Conservation (phyloP, 768 basidiomycete genomes). For the Phylloporus rhodoxanthus region DNA sequence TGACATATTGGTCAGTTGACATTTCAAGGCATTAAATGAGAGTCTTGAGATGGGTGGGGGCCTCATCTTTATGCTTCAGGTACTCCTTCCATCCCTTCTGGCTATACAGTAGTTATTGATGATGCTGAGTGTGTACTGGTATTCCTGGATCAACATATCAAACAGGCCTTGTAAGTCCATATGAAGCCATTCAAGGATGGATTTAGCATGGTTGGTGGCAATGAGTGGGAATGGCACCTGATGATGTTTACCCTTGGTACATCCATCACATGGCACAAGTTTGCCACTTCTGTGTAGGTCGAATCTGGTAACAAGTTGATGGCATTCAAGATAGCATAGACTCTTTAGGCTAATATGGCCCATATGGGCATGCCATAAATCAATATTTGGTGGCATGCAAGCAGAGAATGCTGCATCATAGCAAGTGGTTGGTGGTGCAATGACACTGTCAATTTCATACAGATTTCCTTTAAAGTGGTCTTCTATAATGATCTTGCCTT, state of each 20-base stretch:
- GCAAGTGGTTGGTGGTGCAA: not conserved
- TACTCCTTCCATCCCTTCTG: slow-evolving; percentile 11
- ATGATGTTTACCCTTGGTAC: slow-evolving; percentile 9
- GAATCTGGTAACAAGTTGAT: slow-evolving; percentile 5
- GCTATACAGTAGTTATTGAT: slow-evolving; percentile 7
- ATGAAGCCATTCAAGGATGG: not conserved
- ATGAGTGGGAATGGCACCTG: slow-evolving; percentile 1
- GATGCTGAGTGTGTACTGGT: not conserved
- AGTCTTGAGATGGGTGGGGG: not conserved
- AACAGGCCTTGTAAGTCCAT: slow-evolving; percentile 1
- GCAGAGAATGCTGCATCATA: not conserved
- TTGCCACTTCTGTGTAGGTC: slow-evolving; percentile 2
- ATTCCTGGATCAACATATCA: slow-evolving; percentile 2
- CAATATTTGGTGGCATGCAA: not conserved
- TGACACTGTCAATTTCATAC: slow-evolving; percentile 7
- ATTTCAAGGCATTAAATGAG: slow-evolving; percentile 1
- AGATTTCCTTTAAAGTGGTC: slow-evolving; percentile 3
- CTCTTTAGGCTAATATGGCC: slow-evolving; percentile 8
- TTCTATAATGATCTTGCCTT: slow-evolving; percentile 5
- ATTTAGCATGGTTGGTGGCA: not conserved
- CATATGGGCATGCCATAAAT: slow-evolving; percentile 7
- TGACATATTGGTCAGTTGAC: not conserved
- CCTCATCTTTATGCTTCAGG: slow-evolving; percentile 5
- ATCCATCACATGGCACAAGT: slow-evolving; percentile 3
- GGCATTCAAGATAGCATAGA: not conserved